Conservation (phyloP, 2,329 filamentous ascomycete species). For the Graphilbum ipis-grandicollis region DNA sequence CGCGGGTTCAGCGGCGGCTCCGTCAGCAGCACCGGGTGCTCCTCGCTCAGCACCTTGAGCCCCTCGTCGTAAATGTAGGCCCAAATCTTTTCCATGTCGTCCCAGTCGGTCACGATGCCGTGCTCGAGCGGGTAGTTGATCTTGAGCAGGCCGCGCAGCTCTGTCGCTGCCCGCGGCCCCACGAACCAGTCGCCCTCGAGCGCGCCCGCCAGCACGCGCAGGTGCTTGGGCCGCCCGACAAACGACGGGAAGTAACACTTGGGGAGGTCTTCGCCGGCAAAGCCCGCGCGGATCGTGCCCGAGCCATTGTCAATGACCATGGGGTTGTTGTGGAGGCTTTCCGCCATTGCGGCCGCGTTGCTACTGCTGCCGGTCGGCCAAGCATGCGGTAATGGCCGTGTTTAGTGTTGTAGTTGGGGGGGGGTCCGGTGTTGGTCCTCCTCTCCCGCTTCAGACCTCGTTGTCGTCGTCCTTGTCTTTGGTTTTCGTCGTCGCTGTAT, state of each 20-base stretch:
- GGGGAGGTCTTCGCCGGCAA: slow-evolving; percentile 86
- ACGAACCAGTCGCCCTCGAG: slow-evolving; percentile 96
- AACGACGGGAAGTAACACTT: slow-evolving; percentile 97
- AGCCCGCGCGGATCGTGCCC: slow-evolving; percentile 90
- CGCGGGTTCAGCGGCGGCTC: slow-evolving; percentile 92
- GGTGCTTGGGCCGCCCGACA: slow-evolving; percentile 88
- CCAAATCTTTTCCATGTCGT: slow-evolving; percentile 99
- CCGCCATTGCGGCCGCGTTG: slow-evolving; percentile 36
- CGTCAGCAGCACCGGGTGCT: slow-evolving; percentile 93
- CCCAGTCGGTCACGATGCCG: slow-evolving; percentile 97
- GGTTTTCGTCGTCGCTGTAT: too few species aligned
- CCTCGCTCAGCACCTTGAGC: slow-evolving; percentile 90
- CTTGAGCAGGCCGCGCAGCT: slow-evolving; percentile 83
- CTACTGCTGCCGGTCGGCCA: too few species aligned
- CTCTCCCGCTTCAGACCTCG: too few species aligned
- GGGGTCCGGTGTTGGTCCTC: too few species aligned
- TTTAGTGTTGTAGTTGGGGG: too few species aligned
- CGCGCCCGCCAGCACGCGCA: slow-evolving; percentile 86
- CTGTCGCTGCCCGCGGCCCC: slow-evolving; percentile 71
- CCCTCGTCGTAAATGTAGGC: slow-evolving; percentile 94
- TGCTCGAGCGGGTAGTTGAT: slow-evolving; percentile 93
- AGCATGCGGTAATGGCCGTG: neutral
- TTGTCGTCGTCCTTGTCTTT: too few species aligned
- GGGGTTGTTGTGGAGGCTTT: slow-evolving; percentile 79
- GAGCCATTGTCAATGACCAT: slow-evolving; percentile 99